Evolutionary conservation across 2,329 filamentous ascomycete genomes (phyloP), one percentile per base, ranked within the genome.

Genomic region (Colletotrichum tropicale): DNA sequence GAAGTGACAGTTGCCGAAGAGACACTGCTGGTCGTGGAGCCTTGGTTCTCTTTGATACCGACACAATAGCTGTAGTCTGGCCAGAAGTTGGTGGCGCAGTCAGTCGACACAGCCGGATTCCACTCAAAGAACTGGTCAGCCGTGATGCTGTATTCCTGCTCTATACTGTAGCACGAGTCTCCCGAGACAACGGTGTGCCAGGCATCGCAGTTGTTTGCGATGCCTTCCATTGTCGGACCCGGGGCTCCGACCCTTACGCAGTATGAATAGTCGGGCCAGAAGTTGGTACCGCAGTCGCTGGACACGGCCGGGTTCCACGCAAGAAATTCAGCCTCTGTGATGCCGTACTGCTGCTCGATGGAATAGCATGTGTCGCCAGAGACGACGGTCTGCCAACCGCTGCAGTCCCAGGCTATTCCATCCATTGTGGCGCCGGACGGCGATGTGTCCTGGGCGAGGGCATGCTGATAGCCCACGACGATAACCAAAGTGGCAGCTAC

Each of bases 21-120:
- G 43, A 26, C 24, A n/a, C 43, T 77, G 34, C 70, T 52, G 55
- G 55, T 28, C 21, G 26, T 58, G 55, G 26, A 58, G 55, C 24
- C 21, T 28, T 58, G 55, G 26, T 28, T 24, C 6, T 68, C 26
- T 18, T 76, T 71, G 38, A 78, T 58, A 16, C 81, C 70, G 12
- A 83, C 80, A 60, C 81, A 82, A 62, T 83, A 83, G 6, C 79
- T 68, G 6, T 82, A 60, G 4, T 66, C 77, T 8, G 67, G 38
- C 78, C 77, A 78, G 64, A 81, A 81, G 75, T 81, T 81, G 36
- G 70, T 78, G 18, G 38, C 18, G 77, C 81, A 82, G 55, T 58
- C 55, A 28, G 21, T 58, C 21, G 55, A 58, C 0, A 58, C 55
- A 58, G 55, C 55, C 0, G 55, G 55, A 58, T 58, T 58, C 55